Percentiles rank a stretch among this genome's conserved stretches.
Conservation (phyloP, 495 filamentous ascomycete species). For the Hypoxylon cercidicola region DNA sequence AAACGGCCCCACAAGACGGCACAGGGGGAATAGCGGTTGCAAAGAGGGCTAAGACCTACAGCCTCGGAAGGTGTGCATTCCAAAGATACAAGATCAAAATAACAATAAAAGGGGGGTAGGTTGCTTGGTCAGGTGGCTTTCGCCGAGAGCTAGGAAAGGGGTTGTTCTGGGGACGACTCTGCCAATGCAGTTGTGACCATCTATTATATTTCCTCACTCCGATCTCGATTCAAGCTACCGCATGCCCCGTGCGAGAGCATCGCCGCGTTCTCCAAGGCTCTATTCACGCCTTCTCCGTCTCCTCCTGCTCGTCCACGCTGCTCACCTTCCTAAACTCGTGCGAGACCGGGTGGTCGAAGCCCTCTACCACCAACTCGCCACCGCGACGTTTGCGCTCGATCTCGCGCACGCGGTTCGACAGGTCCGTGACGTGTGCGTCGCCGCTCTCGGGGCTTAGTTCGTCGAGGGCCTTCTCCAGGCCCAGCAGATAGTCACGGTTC, state of each 20-base stretch:
- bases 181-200: no score
- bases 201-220: no score
- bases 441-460: slow-evolving; percentile 79
- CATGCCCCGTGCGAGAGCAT: no score
- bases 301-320: slow-evolving; percentile 69
- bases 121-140: no score
- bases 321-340: slow-evolving; percentile 58
- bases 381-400: slow-evolving; percentile 54
- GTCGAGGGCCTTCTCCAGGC: slow-evolving; percentile 79
- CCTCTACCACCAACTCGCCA: slow-evolving; percentile 31
- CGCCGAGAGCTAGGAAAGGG: no score
- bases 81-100: no score
- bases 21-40: background rate
- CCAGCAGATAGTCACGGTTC: slow-evolving; percentile 90
- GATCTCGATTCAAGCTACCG: no score
- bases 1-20: slow-evolving; percentile 29
- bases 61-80: no score
- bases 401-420: slow-evolving; percentile 66
- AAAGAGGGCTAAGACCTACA: no score
- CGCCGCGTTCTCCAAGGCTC: background rate
- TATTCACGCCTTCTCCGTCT: slow-evolving; percentile 60
- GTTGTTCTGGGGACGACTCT: no score
- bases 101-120: no score
- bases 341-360: slow-evolving; percentile 33
- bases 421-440: slow-evolving; percentile 81